Evolutionary conservation across 1,284 basidiomycete genomes (phyloP).

Genomic region (Melampsora americana): DNA sequence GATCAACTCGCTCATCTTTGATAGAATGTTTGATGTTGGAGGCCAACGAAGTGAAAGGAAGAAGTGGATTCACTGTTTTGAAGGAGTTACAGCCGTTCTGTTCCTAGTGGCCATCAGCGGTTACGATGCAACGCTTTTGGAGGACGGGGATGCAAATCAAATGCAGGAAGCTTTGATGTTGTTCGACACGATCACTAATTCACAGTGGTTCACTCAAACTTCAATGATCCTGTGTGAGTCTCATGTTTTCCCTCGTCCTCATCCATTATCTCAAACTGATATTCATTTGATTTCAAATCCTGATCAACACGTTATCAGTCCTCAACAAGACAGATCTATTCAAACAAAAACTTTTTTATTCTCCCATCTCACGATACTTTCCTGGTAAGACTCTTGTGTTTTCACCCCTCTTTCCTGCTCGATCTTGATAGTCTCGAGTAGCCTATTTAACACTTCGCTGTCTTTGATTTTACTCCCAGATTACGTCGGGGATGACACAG

Average conservation of each 20-base stretch:
- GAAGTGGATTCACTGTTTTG: constrained; percentile 60
- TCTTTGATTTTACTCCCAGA: constrained; percentile 46
- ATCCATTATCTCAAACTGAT: constrained; percentile 1
- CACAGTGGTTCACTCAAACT: constrained; percentile 85
- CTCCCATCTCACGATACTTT: constrained; percentile 75
- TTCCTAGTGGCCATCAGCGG: constrained; percentile 82
- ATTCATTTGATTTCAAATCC: background rate
- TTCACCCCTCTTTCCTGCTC: background rate
- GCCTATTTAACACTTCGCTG: background rate
- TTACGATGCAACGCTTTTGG: constrained; percentile 87
- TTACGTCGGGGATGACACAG: constrained; percentile 56
- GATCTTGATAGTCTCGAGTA: background rate
- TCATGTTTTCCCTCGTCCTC: constrained; percentile 40
- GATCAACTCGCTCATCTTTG: background rate
- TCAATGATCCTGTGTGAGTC: constrained; percentile 64
- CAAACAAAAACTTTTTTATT: constrained; percentile 71
- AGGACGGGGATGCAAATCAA: constrained; percentile 91
- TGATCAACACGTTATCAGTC: no score
- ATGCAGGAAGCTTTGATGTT: constrained; percentile 95
- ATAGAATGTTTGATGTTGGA: constrained; percentile 79
- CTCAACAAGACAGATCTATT: constrained; percentile 67
- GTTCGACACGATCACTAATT: constrained; percentile 95
- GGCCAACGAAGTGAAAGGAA: constrained; percentile 83
- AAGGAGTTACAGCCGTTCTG: constrained; percentile 68
- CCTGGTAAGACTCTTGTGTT: constrained; percentile 8